Base-by-base conservation (phyloP, 129 eudicot genomes). In the Gnaphalium uliginosum region DNA sequence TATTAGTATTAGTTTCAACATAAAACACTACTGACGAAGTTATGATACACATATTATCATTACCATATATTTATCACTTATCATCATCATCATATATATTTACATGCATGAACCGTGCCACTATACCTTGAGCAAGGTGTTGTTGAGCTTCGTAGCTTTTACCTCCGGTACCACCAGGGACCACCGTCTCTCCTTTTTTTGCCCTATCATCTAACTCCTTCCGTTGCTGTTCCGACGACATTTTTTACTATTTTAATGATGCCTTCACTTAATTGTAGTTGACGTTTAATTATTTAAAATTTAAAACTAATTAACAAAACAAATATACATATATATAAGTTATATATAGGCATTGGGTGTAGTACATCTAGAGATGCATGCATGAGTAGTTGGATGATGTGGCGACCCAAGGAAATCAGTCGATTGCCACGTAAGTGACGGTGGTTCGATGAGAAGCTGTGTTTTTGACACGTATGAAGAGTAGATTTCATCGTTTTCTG, bases 131-230 rank as follows among this genome's bases (percentile, higher is more conserved):
- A 43, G 87, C 87, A 58, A 83, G 87, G 60, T 71, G 84, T 71
- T 84, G 75, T 30, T 84, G 87, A 70, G 87, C 87, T 61, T 75
- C 71, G 66, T 79, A 77, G 67, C 84, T 83, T 58, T 83, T 83
- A 7, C 81, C 87, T 4, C 87, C 87, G 35, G 81, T 83, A 5
- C 81, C 87, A 8, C 87, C 84, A 11, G 87, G 87, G 3, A 84
- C 84, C 74, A 83, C 87, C 25, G 82, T 83, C 75, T 83, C 87
- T 17, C 87, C 84, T 75, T 48, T 77, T 69, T 73, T 59, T 0
- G 87, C 87, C 66, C 81, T 67, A 9, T 76, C 84, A 23, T 83
- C 87, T 0, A 83, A 74, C 68, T 76, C 79, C 72, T 79, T 75
- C 39, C 72, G 57, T 9, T 72, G 68, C 76, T 79, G 81, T 5